Percentiles rank a stretch among this genome's conserved stretches.
Conservation (phyloP, 176 grass and related monocot species). For the Lolium rigidum region DNA sequence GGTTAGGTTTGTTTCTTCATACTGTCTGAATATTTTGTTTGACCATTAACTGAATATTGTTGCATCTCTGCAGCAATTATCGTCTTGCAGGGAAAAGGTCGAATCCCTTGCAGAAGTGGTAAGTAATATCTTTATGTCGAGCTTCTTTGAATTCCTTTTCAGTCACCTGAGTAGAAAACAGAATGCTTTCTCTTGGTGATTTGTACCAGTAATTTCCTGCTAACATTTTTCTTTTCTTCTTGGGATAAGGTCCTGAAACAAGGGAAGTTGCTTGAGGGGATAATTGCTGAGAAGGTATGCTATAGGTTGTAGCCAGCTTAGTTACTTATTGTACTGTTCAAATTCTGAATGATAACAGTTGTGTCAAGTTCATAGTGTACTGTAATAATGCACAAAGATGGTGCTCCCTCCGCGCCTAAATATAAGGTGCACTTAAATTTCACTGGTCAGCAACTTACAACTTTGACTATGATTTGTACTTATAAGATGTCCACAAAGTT, state of each 20-base stretch:
- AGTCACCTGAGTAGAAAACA: not conserved
- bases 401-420: too few relatives aligned
- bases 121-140: constrained; percentile 2
- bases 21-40: not conserved
- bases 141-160: not conserved
- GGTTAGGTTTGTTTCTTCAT: constrained; percentile 45
- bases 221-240: constrained; percentile 26
- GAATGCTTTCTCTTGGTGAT: not conserved
- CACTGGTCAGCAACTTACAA: too few relatives aligned
- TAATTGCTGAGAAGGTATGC: constrained; percentile 63
- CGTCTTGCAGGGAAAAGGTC: constrained; percentile 52
- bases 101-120: constrained; percentile 62
- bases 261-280: constrained; percentile 53
- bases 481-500: too few relatives aligned
- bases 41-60: not conserved
- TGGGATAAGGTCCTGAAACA: constrained; percentile 43
- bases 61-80: constrained; percentile 66
- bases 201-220: not conserved
- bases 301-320: not conserved
- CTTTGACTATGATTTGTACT: too few relatives aligned
- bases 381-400: not conserved
- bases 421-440: too few relatives aligned
- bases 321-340: constrained; percentile 2
- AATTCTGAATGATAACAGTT: not conserved
- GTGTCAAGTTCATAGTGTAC: not conserved